A percentile compares a stretch with the other conserved stretches of the same genome.
phyloP scores from a whole-genome alignment of 768 basidiomycete species.

The Rhodocollybia butyracea region DNA sequence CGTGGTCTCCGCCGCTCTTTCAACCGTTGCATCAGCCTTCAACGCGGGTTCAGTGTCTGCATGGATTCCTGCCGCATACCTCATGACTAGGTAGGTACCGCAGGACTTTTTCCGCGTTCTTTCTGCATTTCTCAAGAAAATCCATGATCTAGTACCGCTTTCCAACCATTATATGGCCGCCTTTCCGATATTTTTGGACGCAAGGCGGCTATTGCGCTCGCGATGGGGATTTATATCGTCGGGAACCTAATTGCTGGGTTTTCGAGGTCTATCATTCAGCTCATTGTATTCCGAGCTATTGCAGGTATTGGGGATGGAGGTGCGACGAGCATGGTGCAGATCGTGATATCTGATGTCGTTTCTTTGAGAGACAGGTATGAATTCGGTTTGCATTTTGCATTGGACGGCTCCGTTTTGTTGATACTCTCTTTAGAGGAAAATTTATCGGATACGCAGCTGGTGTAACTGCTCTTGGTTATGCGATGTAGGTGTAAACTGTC shows the following conservation, averaged over 20 bases:
- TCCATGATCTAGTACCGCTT: conserved; percentile 41
- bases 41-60: conserved; percentile 59
- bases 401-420: neutral
- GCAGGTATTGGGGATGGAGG: conserved; percentile 72
- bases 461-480: conserved; percentile 54
- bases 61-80: conserved; percentile 73
- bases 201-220: conserved; percentile 50
- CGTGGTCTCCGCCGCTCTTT: conserved; percentile 62
- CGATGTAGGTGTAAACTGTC: no score
- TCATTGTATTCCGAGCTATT: conserved; percentile 68
- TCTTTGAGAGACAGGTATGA: conserved; percentile 59
- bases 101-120: neutral
- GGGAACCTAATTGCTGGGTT: conserved; percentile 67
- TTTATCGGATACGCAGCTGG: conserved; percentile 74
- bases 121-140: neutral
- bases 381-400: neutral
- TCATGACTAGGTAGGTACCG: conserved; percentile 46
- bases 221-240: conserved; percentile 59
- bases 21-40: conserved; percentile 67
- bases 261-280: conserved; percentile 56
- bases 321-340: conserved; percentile 65
- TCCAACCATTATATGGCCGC: conserved; percentile 59
- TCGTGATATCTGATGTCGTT: conserved; percentile 71
- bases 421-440: conserved; percentile 47
- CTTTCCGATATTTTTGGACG: conserved; percentile 68